Percentiles rank a stretch among this genome's conserved stretches.
Conservation (phyloP, 441 rosid genomes). For the Pelargonium australe region DNA sequence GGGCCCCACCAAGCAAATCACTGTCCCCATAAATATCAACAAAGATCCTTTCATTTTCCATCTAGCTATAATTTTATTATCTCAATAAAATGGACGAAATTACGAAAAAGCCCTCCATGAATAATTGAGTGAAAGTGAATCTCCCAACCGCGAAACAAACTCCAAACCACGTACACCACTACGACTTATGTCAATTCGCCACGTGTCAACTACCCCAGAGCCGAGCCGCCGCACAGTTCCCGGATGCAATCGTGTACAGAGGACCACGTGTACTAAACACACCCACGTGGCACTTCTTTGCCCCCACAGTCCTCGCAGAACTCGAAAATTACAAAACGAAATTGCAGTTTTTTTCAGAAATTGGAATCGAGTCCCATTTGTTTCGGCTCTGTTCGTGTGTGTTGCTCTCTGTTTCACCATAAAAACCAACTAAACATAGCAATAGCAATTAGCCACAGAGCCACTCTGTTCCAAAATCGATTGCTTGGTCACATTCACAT, state of each 20-base stretch:
- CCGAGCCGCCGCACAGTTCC: conserved; percentile 4
- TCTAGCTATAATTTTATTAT: no score
- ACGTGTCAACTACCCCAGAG: neutral
- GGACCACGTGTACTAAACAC: neutral
- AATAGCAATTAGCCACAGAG: no score
- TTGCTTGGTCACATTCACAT: no score
- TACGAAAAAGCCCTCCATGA: no score
- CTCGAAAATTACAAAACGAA: neutral
- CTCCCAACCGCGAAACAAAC: neutral
- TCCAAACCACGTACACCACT: neutral
- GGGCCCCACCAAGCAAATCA: no score
- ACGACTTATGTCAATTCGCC: neutral
- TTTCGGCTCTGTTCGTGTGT: no score
- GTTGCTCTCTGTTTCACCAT: no score
- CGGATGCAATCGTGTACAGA: neutral
- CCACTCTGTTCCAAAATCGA: no score
- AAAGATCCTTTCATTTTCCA: no score
- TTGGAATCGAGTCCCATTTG: neutral
- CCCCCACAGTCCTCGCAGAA: neutral
- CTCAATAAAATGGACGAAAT: no score
- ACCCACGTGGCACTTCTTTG: neutral
- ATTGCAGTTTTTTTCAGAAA: neutral
- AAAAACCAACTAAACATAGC: no score
- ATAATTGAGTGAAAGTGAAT: conserved; percentile 9
- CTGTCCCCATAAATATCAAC: no score